Evolutionary conservation across 129 eudicot species (phyloP).

Genomic region (Helianthus annuus): HanXRQr2.0-SUNRISE NC_035446.2:114661795-114662294

Average conservation of each 20-base stretch:
- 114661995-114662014: slow-evolving; percentile 5
- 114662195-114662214: slow-evolving; percentile 19
- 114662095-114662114: slow-evolving; percentile 15
- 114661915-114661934: not conserved
- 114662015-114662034: slow-evolving; percentile 4
- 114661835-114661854: not conserved
- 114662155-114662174: slow-evolving; percentile 18
- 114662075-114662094: slow-evolving; percentile 9
- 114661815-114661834: not conserved
- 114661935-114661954: not conserved
- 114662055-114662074: not conserved
- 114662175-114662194: slow-evolving; percentile 13
- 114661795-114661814: too few species aligned
- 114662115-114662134: slow-evolving; percentile 7
- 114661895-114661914: slow-evolving; percentile 12
- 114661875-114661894: too few species aligned
- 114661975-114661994: slow-evolving; percentile 22
- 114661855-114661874: too few species aligned
- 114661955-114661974: slow-evolving; percentile 13
- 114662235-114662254: slow-evolving; percentile 33
- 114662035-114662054: slow-evolving; percentile 3
- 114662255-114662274: not conserved
- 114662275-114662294: not conserved
- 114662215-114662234: slow-evolving; percentile 22
- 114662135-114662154: not conserved